Percentiles rank a stretch among this genome's conserved stretches.
Conservation (phyloP, 441 rosid genomes). For the Aleurites moluccanus region DNA sequence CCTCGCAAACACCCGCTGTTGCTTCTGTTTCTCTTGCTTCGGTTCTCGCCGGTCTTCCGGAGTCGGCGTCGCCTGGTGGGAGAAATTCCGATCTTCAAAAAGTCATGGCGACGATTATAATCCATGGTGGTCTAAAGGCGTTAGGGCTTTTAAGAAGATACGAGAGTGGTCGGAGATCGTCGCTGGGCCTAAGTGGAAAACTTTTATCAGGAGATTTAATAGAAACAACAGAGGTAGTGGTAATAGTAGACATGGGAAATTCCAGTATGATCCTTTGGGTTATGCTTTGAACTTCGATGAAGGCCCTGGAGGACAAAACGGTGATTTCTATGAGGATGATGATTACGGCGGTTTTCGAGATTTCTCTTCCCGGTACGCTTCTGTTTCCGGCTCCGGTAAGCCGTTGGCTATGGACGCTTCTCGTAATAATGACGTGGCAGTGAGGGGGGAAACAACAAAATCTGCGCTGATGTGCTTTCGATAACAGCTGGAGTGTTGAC, state of each 20-base stretch:
- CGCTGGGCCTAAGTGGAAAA: slow-evolving; percentile 95
- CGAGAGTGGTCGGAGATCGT: slow-evolving; percentile 91
- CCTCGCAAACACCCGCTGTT: slow-evolving; percentile 30
- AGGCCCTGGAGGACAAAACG: slow-evolving; percentile 33
- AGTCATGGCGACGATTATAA: neutral
- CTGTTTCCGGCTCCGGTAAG: slow-evolving; percentile 26
- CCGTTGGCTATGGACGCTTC: slow-evolving; percentile 13
- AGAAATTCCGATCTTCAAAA: slow-evolving; percentile 38
- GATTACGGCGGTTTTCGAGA: slow-evolving; percentile 37
- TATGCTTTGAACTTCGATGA: slow-evolving; percentile 70
- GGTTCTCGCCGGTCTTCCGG: slow-evolving; percentile 32
- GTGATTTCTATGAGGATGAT: slow-evolving; percentile 29
- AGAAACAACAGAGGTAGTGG: slow-evolving; percentile 41
- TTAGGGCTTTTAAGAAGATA: slow-evolving; percentile 40
- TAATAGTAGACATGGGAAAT: slow-evolving; percentile 39
- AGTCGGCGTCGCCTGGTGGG: slow-evolving; percentile 52
- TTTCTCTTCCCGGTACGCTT: slow-evolving; percentile 56
- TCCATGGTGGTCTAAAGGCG: slow-evolving; percentile 49
- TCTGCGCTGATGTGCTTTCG: slow-evolving; percentile 4
- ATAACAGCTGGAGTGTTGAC: slow-evolving; percentile 21
- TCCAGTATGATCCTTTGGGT: slow-evolving; percentile 78
- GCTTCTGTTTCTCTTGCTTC: slow-evolving; percentile 61
- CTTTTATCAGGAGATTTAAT: slow-evolving; percentile 73
- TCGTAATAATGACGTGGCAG: slow-evolving; percentile 27
- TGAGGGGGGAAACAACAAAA: neutral